Conservation (phyloP, 2,329 filamentous ascomycete species). For the Ophiosphaerella korrae region DNA sequence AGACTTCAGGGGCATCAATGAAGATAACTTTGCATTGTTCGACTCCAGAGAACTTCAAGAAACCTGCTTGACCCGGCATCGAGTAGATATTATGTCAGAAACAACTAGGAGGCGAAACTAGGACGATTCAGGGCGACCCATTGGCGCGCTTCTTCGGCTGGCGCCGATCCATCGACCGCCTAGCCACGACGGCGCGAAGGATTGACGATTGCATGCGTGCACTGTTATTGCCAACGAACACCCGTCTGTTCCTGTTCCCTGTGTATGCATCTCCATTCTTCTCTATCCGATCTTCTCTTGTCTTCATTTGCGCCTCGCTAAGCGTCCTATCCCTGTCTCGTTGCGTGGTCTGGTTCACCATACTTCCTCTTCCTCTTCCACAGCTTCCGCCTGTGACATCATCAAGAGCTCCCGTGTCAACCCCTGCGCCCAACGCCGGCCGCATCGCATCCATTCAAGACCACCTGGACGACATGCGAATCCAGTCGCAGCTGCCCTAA, state of each 20-base stretch:
- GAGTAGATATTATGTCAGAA: no score
- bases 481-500: conserved; percentile 25
- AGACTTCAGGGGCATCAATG: no score
- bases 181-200: background rate
- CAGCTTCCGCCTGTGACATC: conserved; percentile 23
- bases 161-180: background rate
- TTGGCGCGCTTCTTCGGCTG: background rate
- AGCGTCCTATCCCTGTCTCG: conserved; percentile 3
- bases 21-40: no score
- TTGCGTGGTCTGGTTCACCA: conserved; percentile 1
- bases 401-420: conserved; percentile 3
- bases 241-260: background rate
- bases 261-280: background rate
- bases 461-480: conserved; percentile 26
- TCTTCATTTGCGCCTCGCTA: background rate
- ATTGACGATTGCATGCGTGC: conserved; percentile 3
- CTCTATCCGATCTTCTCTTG: background rate
- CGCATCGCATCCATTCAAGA: conserved; percentile 4
- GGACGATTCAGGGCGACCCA: no score
- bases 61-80: no score
- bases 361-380: conserved; percentile 1
- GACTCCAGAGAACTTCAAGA: no score
- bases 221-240: conserved; percentile 1
- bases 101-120: no score
- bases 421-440: conserved; percentile 14